phyloP scores from a whole-genome alignment of 1,284 basidiomycete genomes.

The Pseudozyma pruni region DNA sequence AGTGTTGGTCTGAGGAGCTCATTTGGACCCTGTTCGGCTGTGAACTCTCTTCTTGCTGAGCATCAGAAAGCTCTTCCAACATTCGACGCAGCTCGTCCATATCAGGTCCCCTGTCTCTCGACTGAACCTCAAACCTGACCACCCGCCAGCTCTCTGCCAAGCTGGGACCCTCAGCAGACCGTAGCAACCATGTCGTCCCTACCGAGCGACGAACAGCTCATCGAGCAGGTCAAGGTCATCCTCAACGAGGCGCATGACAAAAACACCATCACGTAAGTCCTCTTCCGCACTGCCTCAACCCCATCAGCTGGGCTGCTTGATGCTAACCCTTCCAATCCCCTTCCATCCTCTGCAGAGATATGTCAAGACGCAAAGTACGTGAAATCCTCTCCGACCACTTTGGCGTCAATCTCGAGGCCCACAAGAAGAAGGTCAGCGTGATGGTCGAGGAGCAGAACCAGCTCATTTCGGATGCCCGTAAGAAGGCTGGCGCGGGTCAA shows the following conservation, averaged over 20 bases:
- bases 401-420: constrained; percentile 24
- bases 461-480: neutral
- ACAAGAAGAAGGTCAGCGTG: constrained; percentile 26
- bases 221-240: constrained; percentile 20
- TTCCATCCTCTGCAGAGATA: constrained; percentile 4
- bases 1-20: too few relatives aligned
- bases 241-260: constrained; percentile 15
- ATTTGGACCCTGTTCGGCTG: too few relatives aligned
- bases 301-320: too few relatives aligned
- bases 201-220: constrained; percentile 22
- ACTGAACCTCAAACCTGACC: too few relatives aligned
- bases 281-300: neutral
- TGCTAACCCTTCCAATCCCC: too few relatives aligned
- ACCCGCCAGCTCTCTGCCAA: too few relatives aligned
- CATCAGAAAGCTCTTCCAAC: too few relatives aligned
- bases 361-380: constrained; percentile 25
- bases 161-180: neutral
- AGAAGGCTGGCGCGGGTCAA: neutral
- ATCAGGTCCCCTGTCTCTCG: too few relatives aligned
- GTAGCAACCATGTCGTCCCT: constrained; percentile 13
- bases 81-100: too few relatives aligned
- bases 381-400: constrained; percentile 26
- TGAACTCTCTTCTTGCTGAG: neutral
- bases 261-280: constrained; percentile 19
- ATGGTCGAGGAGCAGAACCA: constrained; percentile 15